Evolutionary conservation across 2,329 filamentous ascomycete genomes (phyloP), one percentile per base, ranked within the genome.

Genomic region (Penicillium sp.): DNA sequence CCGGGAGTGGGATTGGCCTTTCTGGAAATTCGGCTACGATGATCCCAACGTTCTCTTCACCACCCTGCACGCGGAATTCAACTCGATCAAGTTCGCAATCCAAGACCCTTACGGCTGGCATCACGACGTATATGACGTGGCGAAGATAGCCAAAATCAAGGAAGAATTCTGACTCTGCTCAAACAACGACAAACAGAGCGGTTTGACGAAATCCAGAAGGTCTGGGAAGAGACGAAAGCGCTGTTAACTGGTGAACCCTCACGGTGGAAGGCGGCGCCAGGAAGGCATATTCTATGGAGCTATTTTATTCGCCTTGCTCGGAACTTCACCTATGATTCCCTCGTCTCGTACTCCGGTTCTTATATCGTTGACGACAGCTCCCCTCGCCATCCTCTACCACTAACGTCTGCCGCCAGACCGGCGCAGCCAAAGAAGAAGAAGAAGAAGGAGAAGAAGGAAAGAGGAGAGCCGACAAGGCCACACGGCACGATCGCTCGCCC

Each of bases 1-100:
- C 18, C 29, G 18, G 29, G 29, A 32, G 29, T 32, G 29, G 29
- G 14, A 32, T 11, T 32, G 29, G 29, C 29, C 29, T 11, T 32
- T 32, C 29, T 32, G 29, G 29, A 32, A 32, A n/a, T 32, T 32
- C 18, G 29, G 29, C 10, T 32, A 32, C 3, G 29, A 32, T 32
- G 17, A 32, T 17, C 29, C 29, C 29, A 32, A 32, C 29, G 29
- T 32, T 32, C 29, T 32, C 11, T 32, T 32, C 18, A 32, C 29
- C 14, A 32, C 29, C 14, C 29, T 32, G 29, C 29, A 32, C 18
- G 17, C 14, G 8, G 29, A 32, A 18, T 32, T 32, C 29, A 32
- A 32, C 29, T 17, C 29, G 4, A 11, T 32, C 4, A 32, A 32
- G 29, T 32, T 13, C 17, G 29, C 29, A 16, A 32, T 32, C 17